phyloP scores from a whole-genome alignment of 2,329 filamentous ascomycete species.

The Xylaria sp. region DNA sequence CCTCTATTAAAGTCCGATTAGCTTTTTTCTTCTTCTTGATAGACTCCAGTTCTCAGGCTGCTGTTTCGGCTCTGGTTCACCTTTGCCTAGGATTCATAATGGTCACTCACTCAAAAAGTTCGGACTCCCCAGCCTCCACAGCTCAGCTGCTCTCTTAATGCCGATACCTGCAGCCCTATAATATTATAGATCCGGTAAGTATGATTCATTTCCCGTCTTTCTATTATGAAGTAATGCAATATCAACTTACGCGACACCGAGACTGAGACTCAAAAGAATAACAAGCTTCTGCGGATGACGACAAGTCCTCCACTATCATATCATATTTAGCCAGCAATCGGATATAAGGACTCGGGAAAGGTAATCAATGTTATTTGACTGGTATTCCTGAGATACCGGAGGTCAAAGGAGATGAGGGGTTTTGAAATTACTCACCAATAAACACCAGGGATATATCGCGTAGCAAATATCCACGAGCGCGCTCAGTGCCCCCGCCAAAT shows the following conservation, averaged over 20 bases:
- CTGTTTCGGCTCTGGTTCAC: not conserved
- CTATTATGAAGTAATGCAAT: not conserved
- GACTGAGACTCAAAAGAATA: constrained; percentile 32
- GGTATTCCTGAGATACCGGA: not conserved
- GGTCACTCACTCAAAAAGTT: constrained; percentile 28
- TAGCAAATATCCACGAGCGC: constrained; percentile 35
- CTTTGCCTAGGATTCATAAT: not conserved
- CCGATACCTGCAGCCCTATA: constrained; percentile 26
- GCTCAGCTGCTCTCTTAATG: constrained; percentile 19
- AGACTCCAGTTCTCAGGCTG: not conserved
- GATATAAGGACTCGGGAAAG: not conserved
- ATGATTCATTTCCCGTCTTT: not conserved
- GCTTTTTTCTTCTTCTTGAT: not conserved
- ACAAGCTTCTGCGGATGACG: constrained; percentile 29
- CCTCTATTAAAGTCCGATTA: constrained; percentile 10
- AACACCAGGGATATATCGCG: constrained; percentile 32
- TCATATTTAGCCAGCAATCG: not conserved
- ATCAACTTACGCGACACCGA: constrained; percentile 38
- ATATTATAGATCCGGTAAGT: not conserved
- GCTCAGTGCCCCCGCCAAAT: constrained; percentile 23
- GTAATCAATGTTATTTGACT: not conserved
- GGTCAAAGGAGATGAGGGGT: not conserved
- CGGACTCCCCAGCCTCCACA: constrained; percentile 8
- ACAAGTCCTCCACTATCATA: constrained; percentile 1
- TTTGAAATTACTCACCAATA: constrained; percentile 20